Percentiles rank a stretch among this genome's conserved stretches.
Evolutionary conservation across 2,329 filamentous ascomycete genomes (phyloP).

Genomic region (Aspergillus texensis): DNA sequence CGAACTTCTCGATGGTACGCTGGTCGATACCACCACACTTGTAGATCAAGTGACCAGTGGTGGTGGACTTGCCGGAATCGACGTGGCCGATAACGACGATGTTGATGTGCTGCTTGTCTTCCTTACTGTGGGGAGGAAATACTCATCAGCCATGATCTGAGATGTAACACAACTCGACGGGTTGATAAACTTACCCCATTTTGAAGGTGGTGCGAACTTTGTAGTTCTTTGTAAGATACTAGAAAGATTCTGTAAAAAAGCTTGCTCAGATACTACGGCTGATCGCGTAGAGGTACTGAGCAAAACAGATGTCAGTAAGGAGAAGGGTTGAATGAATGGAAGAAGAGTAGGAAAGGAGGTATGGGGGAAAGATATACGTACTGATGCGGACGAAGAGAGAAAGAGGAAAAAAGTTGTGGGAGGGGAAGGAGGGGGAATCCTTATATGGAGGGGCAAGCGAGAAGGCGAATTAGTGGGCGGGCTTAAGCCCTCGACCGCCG

Average conservation of each 20-base stretch:
- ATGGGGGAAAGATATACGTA: conserved; percentile 44
- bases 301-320: conserved; percentile 31
- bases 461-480: conserved; percentile 39
- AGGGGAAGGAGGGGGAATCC: conserved; percentile 47
- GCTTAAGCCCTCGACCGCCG: conserved; percentile 36
- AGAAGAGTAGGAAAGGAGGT: conserved; percentile 12
- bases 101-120: conserved; percentile 95
- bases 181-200: conserved; percentile 60
- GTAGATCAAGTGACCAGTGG: conserved; percentile 98
- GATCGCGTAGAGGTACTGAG: conserved; percentile 55
- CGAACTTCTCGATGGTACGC: conserved; percentile 99
- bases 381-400: conserved; percentile 48
- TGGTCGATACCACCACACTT: conserved; percentile 99
- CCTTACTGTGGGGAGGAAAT: conserved; percentile 66
- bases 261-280: conserved; percentile 56
- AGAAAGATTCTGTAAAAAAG: conserved; percentile 40
- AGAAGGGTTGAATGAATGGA: conserved; percentile 17
- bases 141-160: neutral
- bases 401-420: conserved; percentile 44
- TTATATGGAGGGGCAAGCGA: conserved; percentile 53
- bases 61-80: conserved; percentile 99
- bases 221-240: conserved; percentile 53
- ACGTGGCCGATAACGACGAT: conserved; percentile 99
- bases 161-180: neutral
- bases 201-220: conserved; percentile 51